phyloP scores from a whole-genome alignment of 345 rosid species.

The Lepidium sativum region DNA sequence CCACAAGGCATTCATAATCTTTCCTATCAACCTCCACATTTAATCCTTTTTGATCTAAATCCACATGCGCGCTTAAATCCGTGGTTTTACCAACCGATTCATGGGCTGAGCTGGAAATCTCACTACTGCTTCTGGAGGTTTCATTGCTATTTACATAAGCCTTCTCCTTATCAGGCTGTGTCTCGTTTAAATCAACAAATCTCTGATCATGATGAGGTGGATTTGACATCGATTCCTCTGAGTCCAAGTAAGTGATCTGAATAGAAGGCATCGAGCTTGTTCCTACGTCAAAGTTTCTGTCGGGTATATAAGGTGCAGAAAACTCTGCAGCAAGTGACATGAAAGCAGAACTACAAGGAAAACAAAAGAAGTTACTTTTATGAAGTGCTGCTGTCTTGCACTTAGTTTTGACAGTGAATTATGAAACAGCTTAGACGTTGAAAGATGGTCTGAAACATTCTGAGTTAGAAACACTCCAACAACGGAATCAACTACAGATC shows the following conservation, averaged over 20 bases:
- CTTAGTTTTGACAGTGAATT: neutral
- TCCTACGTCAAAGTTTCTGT: constrained; percentile 31
- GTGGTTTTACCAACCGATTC: constrained; percentile 27
- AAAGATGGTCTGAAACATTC: constrained; percentile 92
- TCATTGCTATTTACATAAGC: constrained; percentile 42
- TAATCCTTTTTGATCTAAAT: constrained; percentile 24
- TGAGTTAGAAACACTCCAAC: constrained; percentile 97
- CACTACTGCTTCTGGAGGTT: constrained; percentile 34
- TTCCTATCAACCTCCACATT: constrained; percentile 23
- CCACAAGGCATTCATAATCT: constrained; percentile 2
- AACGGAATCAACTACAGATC: constrained; percentile 94
- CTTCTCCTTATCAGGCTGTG: constrained; percentile 37
- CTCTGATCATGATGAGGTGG: constrained; percentile 36
- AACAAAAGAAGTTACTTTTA: constrained; percentile 4
- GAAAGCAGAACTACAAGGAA: constrained; percentile 72
- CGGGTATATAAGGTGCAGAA: constrained; percentile 37
- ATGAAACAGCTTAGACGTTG: constrained; percentile 52
- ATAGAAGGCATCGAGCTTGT: constrained; percentile 29
- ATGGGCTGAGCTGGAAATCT: constrained; percentile 26
- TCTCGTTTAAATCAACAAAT: constrained; percentile 33
- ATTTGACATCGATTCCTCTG: constrained; percentile 38
- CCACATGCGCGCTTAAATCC: constrained; percentile 18
- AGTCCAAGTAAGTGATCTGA: constrained; percentile 38
- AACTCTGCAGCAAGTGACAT: constrained; percentile 76
- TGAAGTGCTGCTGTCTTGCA: neutral